Base-by-base conservation (phyloP, 176 grass and related monocot genomes). In the Hordeum marinum region DNA sequence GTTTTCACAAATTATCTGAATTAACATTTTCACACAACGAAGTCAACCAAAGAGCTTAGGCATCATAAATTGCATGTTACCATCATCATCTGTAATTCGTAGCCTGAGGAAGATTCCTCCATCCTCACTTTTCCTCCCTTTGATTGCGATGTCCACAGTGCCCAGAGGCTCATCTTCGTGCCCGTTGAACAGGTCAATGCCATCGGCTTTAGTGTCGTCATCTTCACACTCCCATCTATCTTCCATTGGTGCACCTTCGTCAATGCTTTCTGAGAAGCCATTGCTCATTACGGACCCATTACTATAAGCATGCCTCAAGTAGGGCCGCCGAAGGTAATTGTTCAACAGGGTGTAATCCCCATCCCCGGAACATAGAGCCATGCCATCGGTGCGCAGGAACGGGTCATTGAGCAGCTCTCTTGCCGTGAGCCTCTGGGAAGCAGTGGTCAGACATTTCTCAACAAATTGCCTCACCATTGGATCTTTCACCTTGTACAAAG, bases 111-210 rank as follows among this genome's bases (percentile, higher is more conserved):
- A 94, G 39, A 98, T 94, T 59, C 79, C 70, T 54, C 92, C 92
- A 78, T 95, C 90, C 54, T 88, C 95, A 63, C 80, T 94, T 66
- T 90, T 98, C 78, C 76, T 92, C 46, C 95, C 95, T 80, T 93
- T 91, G 45, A 94, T 98, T 63, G 88, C 91, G 68, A 98, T 94
- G 87, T 94, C 95, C 54, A 98, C 71, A 80, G 87, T 86, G 70
- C 90, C 78, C 78, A 86, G 81, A 57, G 68, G 84, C 21, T 94
- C 95, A 76, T 93, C 92, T 78, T 94, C 90, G 0, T 92, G 92
- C 9, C 89, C 82, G 1, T 91, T 90, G 91, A 97, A 97, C 42
- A 97, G 76, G 29, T 97, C 75, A 40, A 93, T 94, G 29, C 92
- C 86, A 46, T 88, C 85, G 17, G 81, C 86, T 87, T 91, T 89